Percentiles rank a stretch among this genome's conserved stretches.
These are phyloP conservation scores for Lonicera japonica DNA, from an alignment of 129 eudicot species.

Conservation along the genomic window DNA sequence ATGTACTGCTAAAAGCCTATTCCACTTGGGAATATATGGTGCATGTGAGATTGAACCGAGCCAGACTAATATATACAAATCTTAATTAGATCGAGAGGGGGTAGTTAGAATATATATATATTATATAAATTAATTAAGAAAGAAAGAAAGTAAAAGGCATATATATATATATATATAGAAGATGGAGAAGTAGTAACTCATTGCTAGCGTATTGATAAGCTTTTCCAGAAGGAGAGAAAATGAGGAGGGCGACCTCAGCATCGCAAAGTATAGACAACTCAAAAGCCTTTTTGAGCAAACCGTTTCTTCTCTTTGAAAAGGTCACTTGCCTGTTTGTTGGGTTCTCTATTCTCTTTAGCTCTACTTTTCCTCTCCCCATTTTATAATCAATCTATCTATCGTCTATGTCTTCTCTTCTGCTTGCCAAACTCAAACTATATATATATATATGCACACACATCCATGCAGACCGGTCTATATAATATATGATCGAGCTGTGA, in stretches of 20 bases:
- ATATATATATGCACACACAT: neutral
- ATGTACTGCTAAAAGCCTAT: too few species aligned
- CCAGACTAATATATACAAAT: too few species aligned
- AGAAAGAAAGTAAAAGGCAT: neutral
- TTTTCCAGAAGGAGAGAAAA: slow-evolving; percentile 66
- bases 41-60: neutral
- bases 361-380: slow-evolving; percentile 83
- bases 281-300: slow-evolving; percentile 62
- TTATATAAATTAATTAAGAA: neutral
- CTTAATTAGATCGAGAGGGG: neutral
- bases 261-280: slow-evolving; percentile 67
- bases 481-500: neutral
- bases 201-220: slow-evolving; percentile 47
- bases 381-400: neutral
- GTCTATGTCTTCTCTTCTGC: neutral
- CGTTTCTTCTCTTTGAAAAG: slow-evolving; percentile 74
- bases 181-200: slow-evolving; percentile 30
- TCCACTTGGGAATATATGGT: neutral
- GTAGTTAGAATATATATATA: neutral
- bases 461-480: neutral
- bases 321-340: slow-evolving; percentile 68
- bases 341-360: slow-evolving; percentile 63
- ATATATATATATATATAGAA: too few species aligned
- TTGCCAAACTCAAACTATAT: neutral
- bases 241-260: slow-evolving; percentile 55